Conservation (phyloP, 139 green algal genomes). For the Nannochloris sp. region DNA sequence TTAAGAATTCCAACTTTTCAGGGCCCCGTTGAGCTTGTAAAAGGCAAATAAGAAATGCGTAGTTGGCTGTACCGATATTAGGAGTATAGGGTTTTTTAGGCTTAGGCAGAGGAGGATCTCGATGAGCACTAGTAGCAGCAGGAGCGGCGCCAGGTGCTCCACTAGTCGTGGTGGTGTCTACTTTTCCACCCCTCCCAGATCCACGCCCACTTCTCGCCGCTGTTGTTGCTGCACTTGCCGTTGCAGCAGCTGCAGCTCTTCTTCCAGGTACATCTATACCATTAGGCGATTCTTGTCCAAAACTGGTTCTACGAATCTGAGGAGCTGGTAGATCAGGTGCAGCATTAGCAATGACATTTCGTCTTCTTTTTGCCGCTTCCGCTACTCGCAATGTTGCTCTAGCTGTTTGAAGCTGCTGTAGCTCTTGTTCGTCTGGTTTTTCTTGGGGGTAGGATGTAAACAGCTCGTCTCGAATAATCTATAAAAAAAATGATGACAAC, state of each 20-base stretch:
- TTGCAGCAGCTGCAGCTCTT: background rate
- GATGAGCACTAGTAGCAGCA: no score
- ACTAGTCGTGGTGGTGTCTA: background rate
- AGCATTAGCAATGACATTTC: background rate
- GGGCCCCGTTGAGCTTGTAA: slow-evolving; percentile 20
- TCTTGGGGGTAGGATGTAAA: slow-evolving; percentile 20
- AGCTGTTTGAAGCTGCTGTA: background rate
- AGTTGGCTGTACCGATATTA: slow-evolving; percentile 49
- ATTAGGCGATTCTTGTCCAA: background rate
- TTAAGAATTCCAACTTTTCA: slow-evolving; percentile 15
- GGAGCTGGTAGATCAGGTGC: background rate
- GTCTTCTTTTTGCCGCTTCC: background rate
- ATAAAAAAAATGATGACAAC: background rate
- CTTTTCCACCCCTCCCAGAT: background rate
- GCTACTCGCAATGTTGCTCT: background rate
- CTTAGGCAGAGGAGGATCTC: no score
- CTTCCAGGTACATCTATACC: background rate
- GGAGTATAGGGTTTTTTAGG: slow-evolving; percentile 51
- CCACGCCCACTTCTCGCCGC: no score
- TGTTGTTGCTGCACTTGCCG: background rate
- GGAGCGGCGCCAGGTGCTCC: no score
- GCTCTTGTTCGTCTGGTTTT: slow-evolving; percentile 12
- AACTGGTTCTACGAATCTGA: no score
- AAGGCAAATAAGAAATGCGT: slow-evolving; percentile 61
- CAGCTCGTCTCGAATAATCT: slow-evolving; percentile 18